phyloP scores from a whole-genome alignment of 106 monocot species.

The Amphibolis antarctica region DNA sequence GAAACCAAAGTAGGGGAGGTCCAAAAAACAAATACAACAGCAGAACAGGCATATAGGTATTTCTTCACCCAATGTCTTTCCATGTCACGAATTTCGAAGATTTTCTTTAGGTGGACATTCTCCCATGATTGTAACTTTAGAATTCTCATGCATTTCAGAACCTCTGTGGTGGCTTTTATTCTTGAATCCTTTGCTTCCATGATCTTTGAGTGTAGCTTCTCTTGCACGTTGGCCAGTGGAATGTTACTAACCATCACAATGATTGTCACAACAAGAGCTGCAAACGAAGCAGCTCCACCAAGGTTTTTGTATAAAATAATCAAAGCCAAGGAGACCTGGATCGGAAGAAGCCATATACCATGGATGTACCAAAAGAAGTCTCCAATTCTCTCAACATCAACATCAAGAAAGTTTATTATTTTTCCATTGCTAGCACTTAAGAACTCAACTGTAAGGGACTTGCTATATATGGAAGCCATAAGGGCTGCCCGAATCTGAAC shows the following conservation, averaged over 20 bases:
- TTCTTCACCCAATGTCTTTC: slow-evolving; percentile 54
- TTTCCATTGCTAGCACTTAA: slow-evolving; percentile 31
- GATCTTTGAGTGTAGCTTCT: slow-evolving; percentile 54
- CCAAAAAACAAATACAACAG: slow-evolving; percentile 76
- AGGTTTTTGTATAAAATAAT: slow-evolving; percentile 53
- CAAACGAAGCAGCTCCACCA: slow-evolving; percentile 37
- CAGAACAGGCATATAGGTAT: slow-evolving; percentile 61
- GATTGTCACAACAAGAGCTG: slow-evolving; percentile 47
- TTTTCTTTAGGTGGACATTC: slow-evolving; percentile 37
- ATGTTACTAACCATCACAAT: slow-evolving; percentile 66
- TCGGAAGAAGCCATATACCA: slow-evolving; percentile 67
- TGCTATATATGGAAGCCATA: slow-evolving; percentile 48
- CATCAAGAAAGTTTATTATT: slow-evolving; percentile 53
- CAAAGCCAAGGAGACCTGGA: slow-evolving; percentile 66
- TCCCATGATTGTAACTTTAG: slow-evolving; percentile 85
- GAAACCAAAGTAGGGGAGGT: slow-evolving; percentile 75
- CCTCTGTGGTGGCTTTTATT: slow-evolving; percentile 60
- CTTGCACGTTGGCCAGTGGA: slow-evolving; percentile 51
- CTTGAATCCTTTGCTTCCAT: slow-evolving; percentile 78
- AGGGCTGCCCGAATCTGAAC: slow-evolving; percentile 54
- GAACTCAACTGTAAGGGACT: slow-evolving; percentile 43
- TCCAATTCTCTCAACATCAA: slow-evolving; percentile 63
- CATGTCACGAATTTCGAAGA: slow-evolving; percentile 32
- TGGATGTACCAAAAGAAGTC: slow-evolving; percentile 82
- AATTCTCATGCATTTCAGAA: slow-evolving; percentile 59